Evolutionary conservation across 345 rosid species (phyloP).

Genomic region (Moringa oleifera): DNA sequence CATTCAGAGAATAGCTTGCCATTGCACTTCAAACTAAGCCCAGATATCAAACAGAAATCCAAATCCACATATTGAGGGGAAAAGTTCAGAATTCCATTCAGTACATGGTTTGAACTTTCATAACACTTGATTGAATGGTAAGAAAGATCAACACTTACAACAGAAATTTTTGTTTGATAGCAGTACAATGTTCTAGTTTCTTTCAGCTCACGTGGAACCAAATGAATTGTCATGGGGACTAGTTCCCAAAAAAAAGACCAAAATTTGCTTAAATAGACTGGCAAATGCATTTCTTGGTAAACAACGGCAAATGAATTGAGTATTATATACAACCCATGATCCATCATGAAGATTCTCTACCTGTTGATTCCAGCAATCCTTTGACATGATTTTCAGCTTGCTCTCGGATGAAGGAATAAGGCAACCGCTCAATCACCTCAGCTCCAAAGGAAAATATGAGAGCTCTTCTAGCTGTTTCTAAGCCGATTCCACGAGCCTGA

Average conservation of each 20-base stretch:
- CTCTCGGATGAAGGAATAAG: constrained; percentile 34
- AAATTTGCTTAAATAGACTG: background rate
- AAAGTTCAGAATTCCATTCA: too few relatives aligned
- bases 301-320: background rate
- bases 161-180: too few relatives aligned
- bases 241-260: background rate
- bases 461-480: constrained; percentile 72
- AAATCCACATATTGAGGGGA: too few relatives aligned
- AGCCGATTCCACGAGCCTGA: constrained; percentile 78
- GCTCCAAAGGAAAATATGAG: constrained; percentile 80
- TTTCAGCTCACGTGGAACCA: background rate
- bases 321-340: background rate
- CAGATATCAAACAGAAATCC: too few relatives aligned
- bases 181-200: background rate
- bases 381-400: constrained; percentile 56
- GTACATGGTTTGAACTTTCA: too few relatives aligned
- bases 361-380: constrained; percentile 42
- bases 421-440: constrained; percentile 60
- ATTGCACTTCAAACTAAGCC: too few relatives aligned
- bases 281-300: background rate
- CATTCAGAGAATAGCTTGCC: too few relatives aligned
- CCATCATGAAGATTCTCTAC: too few relatives aligned
- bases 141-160: too few relatives aligned
- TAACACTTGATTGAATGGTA: too few relatives aligned
- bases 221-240: too few relatives aligned